phyloP scores from a whole-genome alignment of 2,329 filamentous ascomycete species.

The Fusarium robinianum region DNA sequence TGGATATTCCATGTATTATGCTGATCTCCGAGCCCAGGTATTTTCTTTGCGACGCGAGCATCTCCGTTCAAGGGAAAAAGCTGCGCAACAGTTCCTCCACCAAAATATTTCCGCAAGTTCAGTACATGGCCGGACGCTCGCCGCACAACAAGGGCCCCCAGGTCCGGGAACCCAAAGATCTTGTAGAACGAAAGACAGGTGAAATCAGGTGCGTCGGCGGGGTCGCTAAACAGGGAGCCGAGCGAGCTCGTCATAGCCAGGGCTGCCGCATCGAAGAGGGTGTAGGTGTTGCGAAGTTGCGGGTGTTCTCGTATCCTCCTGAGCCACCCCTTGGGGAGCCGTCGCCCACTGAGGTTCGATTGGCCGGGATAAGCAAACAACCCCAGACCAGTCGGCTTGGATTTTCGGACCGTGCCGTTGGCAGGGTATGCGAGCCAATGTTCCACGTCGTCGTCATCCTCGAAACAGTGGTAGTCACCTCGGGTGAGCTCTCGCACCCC shows the following conservation, averaged over 20 bases:
- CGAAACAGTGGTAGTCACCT: conserved; percentile 61
- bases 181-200: conserved; percentile 66
- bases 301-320: conserved; percentile 40
- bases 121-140: conserved; percentile 59
- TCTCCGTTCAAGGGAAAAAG: conserved; percentile 40
- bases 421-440: conserved; percentile 45
- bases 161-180: conserved; percentile 69
- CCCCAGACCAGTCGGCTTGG: conserved; percentile 35
- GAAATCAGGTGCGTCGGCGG: conserved; percentile 61
- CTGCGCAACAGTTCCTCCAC: conserved; percentile 69
- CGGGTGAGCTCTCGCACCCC: conserved; percentile 69
- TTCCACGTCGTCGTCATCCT: conserved; percentile 57
- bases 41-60: conserved; percentile 43
- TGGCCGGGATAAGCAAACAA: conserved; percentile 70
- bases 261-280: conserved; percentile 66
- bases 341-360: conserved; percentile 70
- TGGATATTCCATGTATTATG: conserved; percentile 52
- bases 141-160: conserved; percentile 63
- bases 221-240: conserved; percentile 54
- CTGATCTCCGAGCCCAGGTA: conserved; percentile 44
- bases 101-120: conserved; percentile 64
- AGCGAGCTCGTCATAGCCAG: conserved; percentile 65
- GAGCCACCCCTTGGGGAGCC: conserved; percentile 63
- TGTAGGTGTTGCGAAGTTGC: conserved; percentile 46
- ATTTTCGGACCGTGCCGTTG: conserved; percentile 24